These are phyloP conservation scores for Leccinellum rugosiceps DNA, from an alignment of 768 basidiomycete genomes.

Conservation along the genomic window DNA sequence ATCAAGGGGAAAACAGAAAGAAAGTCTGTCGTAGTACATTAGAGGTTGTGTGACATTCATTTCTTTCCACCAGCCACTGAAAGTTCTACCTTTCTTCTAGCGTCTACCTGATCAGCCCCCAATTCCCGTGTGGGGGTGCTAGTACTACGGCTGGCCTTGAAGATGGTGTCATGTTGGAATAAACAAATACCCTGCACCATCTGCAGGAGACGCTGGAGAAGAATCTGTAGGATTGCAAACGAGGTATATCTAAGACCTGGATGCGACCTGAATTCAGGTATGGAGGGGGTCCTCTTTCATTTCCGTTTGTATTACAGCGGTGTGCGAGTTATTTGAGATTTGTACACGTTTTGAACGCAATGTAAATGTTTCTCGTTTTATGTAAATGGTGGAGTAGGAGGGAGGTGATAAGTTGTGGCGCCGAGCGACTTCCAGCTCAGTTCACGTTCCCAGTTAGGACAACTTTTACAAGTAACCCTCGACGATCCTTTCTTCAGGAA, in stretches of 20 bases:
- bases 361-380: not conserved
- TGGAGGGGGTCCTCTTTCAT: not conserved
- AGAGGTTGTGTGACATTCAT: constrained; percentile 12
- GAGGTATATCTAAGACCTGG: not conserved
- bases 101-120: constrained; percentile 25
- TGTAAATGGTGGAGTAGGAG: no score
- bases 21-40: constrained; percentile 24
- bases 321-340: not conserved
- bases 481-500: no score
- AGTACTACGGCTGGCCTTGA: not conserved
- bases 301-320: not conserved
- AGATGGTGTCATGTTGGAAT: not conserved
- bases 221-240: not conserved
- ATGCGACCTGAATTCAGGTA: not conserved
- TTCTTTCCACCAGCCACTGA: not conserved
- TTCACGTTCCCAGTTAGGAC: no score
- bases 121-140: constrained; percentile 7
- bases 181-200: not conserved
- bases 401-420: no score
- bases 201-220: not conserved
- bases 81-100: constrained; percentile 4
- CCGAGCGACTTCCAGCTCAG: no score
- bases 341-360: not conserved
- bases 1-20: constrained; percentile 4
- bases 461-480: no score